Conservation (phyloP, 164 flowering plant species). For the Paratinospora sagittata region DNA sequence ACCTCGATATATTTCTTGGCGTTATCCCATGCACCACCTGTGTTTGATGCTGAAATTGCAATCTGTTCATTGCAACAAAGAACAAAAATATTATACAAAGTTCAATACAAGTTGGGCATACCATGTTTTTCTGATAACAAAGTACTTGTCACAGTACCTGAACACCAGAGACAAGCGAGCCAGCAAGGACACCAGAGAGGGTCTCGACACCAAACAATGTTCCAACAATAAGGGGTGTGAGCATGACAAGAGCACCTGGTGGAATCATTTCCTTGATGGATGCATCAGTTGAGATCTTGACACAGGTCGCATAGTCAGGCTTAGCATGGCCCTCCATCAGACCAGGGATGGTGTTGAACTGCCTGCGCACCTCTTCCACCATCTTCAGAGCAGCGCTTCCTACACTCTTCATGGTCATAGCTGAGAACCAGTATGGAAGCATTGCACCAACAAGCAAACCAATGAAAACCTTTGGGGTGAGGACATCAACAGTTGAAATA, state of each 20-base stretch:
- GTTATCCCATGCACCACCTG: conserved; percentile 34
- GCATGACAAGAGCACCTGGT: conserved; percentile 35
- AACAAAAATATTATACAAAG: neutral
- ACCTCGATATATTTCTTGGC: conserved; percentile 35
- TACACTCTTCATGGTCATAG: conserved; percentile 37
- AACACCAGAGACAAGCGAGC: conserved; percentile 29
- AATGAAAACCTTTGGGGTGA: conserved; percentile 29
- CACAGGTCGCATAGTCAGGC: conserved; percentile 36
- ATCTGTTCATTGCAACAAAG: conserved; percentile 15
- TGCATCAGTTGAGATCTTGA: conserved; percentile 33
- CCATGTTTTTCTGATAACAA: neutral
- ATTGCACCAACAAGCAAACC: conserved; percentile 30
- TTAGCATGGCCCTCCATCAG: conserved; percentile 30
- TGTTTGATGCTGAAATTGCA: conserved; percentile 33
- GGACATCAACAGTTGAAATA: conserved; percentile 25
- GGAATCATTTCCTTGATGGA: conserved; percentile 35
- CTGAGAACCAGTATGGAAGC: conserved; percentile 38
- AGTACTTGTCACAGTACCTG: conserved; percentile 10
- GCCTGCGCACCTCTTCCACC: conserved; percentile 35
- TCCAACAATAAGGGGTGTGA: conserved; percentile 30
- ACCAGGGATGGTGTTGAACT: conserved; percentile 33
- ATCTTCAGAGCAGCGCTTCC: conserved; percentile 34
- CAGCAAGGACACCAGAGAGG: conserved; percentile 31
- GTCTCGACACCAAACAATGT: conserved; percentile 32
- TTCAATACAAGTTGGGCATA: neutral